A percentile compares a stretch with the other conserved stretches of the same genome.
phyloP scores from a whole-genome alignment of 768 basidiomycete species.

The Candolleomyces eurysporus region DNA sequence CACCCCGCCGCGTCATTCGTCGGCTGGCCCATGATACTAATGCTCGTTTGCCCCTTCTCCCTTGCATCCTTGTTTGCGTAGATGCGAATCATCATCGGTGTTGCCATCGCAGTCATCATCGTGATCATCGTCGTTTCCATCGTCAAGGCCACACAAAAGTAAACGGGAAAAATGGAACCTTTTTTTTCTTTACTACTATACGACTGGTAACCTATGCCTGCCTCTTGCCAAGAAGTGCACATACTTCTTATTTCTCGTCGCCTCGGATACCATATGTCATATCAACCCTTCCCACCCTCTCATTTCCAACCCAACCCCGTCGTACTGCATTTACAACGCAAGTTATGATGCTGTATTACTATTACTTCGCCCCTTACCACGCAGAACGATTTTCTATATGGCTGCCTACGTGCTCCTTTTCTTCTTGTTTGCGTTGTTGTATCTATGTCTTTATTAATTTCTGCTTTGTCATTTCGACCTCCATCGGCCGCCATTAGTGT shows the following conservation, averaged over 20 bases:
- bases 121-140: constrained; percentile 95
- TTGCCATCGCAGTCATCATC: constrained; percentile 86
- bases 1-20: constrained; percentile 5
- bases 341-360: too few relatives aligned
- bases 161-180: constrained; percentile 10
- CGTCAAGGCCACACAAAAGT: constrained; percentile 76
- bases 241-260: neutral
- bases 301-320: constrained; percentile 1
- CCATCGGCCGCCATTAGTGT: neutral
- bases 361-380: too few relatives aligned
- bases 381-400: too few relatives aligned
- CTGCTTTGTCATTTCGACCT: constrained; percentile 7
- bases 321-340: too few relatives aligned
- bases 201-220: too few relatives aligned
- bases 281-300: constrained; percentile 7
- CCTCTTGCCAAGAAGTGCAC: neutral
- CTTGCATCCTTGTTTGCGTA: constrained; percentile 22
- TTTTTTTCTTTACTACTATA: too few relatives aligned
- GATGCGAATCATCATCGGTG: constrained; percentile 97
- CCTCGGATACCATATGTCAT: constrained; percentile 4
- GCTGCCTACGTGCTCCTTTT: too few relatives aligned
- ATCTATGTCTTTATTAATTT: constrained; percentile 27
- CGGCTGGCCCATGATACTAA: neutral
- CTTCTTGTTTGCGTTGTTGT: constrained; percentile 21
- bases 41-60: neutral